Evolutionary conservation across 352 stramenopile species (phyloP).

Genomic region (Phytophthora meadii): DNA sequence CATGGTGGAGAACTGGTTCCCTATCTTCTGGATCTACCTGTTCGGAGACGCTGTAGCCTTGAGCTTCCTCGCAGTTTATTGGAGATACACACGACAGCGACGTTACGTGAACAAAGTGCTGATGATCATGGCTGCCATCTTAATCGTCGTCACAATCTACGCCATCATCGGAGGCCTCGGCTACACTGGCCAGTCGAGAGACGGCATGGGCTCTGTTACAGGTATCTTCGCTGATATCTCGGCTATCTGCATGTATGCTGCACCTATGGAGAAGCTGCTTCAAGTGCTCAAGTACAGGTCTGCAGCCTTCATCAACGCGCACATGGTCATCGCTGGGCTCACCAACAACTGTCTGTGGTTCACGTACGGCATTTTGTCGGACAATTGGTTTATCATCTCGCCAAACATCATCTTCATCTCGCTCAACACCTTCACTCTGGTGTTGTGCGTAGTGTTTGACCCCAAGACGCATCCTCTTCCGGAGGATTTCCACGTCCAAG

Average conservation of each 20-base stretch:
- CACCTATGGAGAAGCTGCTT: conserved; percentile 33
- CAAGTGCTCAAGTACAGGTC: conserved; percentile 36
- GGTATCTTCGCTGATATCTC: conserved; percentile 34
- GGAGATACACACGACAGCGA: conserved; percentile 33
- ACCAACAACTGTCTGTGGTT: conserved; percentile 42
- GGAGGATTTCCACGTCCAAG: conserved; percentile 27
- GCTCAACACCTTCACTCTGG: conserved; percentile 32
- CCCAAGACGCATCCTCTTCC: conserved; percentile 40
- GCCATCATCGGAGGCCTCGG: conserved; percentile 31
- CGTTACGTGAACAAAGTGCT: conserved; percentile 31
- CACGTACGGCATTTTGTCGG: conserved; percentile 39
- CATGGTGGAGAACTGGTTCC: conserved; percentile 50
- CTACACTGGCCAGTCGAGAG: conserved; percentile 33
- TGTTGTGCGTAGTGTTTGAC: conserved; percentile 35
- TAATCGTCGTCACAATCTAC: conserved; percentile 36
- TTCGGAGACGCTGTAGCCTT: conserved; percentile 37
- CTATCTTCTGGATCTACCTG: conserved; percentile 50
- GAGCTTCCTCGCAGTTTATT: conserved; percentile 39
- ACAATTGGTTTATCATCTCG: conserved; percentile 44
- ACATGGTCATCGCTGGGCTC: conserved; percentile 33
- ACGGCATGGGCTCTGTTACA: conserved; percentile 23
- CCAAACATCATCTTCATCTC: conserved; percentile 42
- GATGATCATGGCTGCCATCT: conserved; percentile 16
- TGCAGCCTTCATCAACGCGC: conserved; percentile 28
- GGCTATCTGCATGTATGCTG: conserved; percentile 33